Evolutionary conservation across 805 yeast genomes (phyloP), one percentile per base, ranked within the genome.

Genomic region (Nakazawaea siamensis): DNA sequence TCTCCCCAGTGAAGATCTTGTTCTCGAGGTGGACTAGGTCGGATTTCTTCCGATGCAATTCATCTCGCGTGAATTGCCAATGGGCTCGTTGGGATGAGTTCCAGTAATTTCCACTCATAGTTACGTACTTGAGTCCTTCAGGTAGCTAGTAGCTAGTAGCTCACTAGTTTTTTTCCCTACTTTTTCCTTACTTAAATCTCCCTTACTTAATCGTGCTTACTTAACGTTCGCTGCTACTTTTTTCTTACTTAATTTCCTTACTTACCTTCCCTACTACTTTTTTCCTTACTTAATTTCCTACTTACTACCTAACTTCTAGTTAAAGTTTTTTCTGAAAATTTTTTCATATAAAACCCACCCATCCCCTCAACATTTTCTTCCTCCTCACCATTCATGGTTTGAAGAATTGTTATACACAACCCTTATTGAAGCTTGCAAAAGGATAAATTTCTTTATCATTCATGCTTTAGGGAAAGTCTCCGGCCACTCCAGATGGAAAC

Each of bases 21-120:
- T 35, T 19, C 31, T 54, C 58, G 27, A 53, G 29, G n/a, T 43
- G 49, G 10, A 28, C 24, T 2, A 50, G 35, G 11, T 27, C 17
- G 4, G 25, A 33, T 32, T 57, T 38, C 7, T 33, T 17, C 19
- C n/a, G 58, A 23, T 46, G 50, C 19, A 90, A 64, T 15, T 73
- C 59, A 21, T 75, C 79, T 30, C 83, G 64, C 1, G 85, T 71
- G 49, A 78, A 75, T 47, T 83, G 90, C 97, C 97, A 90, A 47
- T 73, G 67, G 26, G 58, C 62, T 29, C 94, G 57, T 50, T 88
- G 97, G 2, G 94, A 74, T 2, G 95, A 84, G 13, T 67, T 66
- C 95, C 95, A 85, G 54, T 78, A 88, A 51, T 82, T 82, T 0
- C 94, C 95, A 2, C 92, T 77, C 95, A 74, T 70, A n/a, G n/a